phyloP scores from a whole-genome alignment of 148 eudicot species.

The Camellia japonica region DNA sequence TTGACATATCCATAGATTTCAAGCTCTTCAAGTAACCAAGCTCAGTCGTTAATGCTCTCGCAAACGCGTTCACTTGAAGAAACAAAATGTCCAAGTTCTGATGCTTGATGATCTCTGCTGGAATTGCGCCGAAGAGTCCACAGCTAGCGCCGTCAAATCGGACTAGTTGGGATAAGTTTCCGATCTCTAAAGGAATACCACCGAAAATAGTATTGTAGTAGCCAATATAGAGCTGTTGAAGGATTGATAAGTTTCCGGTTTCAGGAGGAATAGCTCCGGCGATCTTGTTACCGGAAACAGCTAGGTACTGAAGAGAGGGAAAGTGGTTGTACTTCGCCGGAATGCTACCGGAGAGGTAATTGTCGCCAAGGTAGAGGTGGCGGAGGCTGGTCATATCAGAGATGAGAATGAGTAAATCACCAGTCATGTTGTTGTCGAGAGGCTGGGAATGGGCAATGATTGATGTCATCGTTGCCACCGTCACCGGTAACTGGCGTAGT shows the following conservation, averaged over 20 bases:
- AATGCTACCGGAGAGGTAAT: slow-evolving; percentile 65
- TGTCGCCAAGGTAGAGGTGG: slow-evolving; percentile 76
- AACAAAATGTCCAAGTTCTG: slow-evolving; percentile 71
- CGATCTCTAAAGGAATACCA: slow-evolving; percentile 40
- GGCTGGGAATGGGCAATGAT: slow-evolving; percentile 45
- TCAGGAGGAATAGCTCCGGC: slow-evolving; percentile 37
- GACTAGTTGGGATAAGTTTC: slow-evolving; percentile 31
- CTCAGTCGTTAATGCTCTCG: no score
- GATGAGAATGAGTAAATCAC: slow-evolving; percentile 41
- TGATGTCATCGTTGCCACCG: no score
- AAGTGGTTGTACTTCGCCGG: slow-evolving; percentile 61
- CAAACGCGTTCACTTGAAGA: slow-evolving; percentile 9
- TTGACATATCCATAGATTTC: no score
- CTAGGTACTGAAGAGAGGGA: slow-evolving; percentile 55
- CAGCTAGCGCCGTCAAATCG: slow-evolving; percentile 56
- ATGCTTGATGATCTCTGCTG: slow-evolving; percentile 60
- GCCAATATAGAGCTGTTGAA: no score
- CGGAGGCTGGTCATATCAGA: slow-evolving; percentile 35
- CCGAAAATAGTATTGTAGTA: no score
- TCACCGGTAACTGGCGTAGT: no score
- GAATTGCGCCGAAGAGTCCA: slow-evolving; percentile 48
- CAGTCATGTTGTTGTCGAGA: slow-evolving; percentile 67
- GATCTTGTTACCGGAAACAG: slow-evolving; percentile 83
- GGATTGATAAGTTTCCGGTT: no score
- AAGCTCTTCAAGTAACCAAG: no score